phyloP scores from a whole-genome alignment of 139 green algal genomes.

The Deuterostichococcus epilithicus region DNA sequence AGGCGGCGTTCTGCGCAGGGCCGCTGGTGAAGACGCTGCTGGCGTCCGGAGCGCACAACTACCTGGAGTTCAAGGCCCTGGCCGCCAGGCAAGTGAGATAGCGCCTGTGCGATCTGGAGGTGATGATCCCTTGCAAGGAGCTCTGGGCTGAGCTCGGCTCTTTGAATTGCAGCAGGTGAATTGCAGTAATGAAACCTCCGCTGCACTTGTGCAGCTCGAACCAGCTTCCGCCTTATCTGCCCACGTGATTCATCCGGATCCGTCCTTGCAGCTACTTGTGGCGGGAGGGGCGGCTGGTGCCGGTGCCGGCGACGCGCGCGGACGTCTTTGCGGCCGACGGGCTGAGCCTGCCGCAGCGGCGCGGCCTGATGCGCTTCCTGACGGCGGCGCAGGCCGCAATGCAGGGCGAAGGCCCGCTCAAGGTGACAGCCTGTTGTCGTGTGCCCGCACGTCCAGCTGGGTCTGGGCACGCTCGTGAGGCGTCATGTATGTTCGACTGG shows the following conservation, averaged over 20 bases:
- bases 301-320: slow-evolving; percentile 60
- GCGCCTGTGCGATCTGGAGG: too few species aligned
- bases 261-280: slow-evolving; percentile 41
- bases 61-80: slow-evolving; percentile 85
- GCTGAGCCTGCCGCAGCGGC: slow-evolving; percentile 68
- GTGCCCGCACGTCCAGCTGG: too few species aligned
- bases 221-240: too few species aligned
- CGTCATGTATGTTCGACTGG: too few species aligned
- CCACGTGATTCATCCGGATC: too few species aligned
- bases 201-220: too few species aligned
- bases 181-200: too few species aligned
- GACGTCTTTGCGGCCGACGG: slow-evolving; percentile 76
- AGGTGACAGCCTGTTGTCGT: too few species aligned
- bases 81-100: slow-evolving; percentile 53
- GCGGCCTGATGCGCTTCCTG: slow-evolving; percentile 74
- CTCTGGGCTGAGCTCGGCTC: too few species aligned
- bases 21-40: slow-evolving; percentile 71
- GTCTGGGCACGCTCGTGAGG: too few species aligned
- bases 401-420: slow-evolving; percentile 4
- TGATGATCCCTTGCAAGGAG: too few species aligned
- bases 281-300: slow-evolving; percentile 13
- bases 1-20: slow-evolving; percentile 72
- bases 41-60: slow-evolving; percentile 64
- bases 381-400: slow-evolving; percentile 18
- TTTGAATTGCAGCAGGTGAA: too few species aligned